Evolutionary conservation across 1,284 basidiomycete genomes (phyloP).

Genomic region (Cutaneotrichosporon cavernicola): DNA sequence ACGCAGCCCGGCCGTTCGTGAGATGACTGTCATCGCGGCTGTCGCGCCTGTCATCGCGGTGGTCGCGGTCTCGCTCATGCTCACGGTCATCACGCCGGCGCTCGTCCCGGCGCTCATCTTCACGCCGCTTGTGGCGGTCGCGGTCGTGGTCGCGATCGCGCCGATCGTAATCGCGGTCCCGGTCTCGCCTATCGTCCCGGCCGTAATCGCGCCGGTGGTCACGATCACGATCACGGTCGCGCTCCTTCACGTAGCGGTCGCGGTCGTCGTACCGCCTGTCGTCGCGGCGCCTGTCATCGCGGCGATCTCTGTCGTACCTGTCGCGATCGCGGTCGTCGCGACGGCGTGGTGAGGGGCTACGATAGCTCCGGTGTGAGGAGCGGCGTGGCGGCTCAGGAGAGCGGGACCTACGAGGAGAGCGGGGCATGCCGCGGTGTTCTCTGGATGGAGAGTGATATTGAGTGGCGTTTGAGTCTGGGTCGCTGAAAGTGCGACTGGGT

Average conservation of each 20-base stretch:
- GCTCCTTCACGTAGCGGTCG: constrained; percentile 7
- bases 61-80: constrained; percentile 22
- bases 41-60: constrained; percentile 19
- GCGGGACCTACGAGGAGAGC: constrained; percentile 33
- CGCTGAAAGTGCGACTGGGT: constrained; percentile 2
- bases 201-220: constrained; percentile 15
- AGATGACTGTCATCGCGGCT: constrained; percentile 25
- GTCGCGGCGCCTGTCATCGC: constrained; percentile 18
- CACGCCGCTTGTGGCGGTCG: constrained; percentile 21
- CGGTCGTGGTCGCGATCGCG: background rate
- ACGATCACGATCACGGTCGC: constrained; percentile 17
- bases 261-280: constrained; percentile 5
- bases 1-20: constrained; percentile 25
- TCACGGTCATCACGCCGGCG: constrained; percentile 19
- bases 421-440: constrained; percentile 21
- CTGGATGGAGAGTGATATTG: background rate
- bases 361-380: constrained; percentile 30
- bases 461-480: background rate
- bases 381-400: constrained; percentile 26
- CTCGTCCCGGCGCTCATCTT: constrained; percentile 24
- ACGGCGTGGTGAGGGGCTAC: constrained; percentile 22
- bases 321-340: constrained; percentile 15
- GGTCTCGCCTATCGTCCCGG: constrained; percentile 11
- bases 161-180: constrained; percentile 12
- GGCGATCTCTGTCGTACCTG: constrained; percentile 9